Conservation (phyloP, 139 green algal species). For the Chlorella sp. region DNA sequence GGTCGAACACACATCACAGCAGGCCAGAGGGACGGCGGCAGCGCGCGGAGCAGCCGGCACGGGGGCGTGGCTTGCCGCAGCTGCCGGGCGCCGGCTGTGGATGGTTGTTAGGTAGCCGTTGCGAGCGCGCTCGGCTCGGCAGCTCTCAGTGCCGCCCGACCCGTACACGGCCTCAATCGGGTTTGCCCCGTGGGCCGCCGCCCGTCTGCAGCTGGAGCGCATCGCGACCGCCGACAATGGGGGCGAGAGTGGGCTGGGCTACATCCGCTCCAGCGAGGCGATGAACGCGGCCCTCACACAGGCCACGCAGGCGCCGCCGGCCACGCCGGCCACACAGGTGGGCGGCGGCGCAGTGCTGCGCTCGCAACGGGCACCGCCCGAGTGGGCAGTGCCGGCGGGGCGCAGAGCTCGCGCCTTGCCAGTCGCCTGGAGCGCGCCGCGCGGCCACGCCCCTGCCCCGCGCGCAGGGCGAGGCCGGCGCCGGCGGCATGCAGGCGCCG, state of each 20-base stretch:
- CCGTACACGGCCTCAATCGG: too few species aligned
- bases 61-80: not conserved
- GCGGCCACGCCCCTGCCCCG: not conserved
- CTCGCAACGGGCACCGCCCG: too few species aligned
- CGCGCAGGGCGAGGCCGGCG: not conserved
- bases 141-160: too few species aligned
- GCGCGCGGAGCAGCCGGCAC: not conserved
- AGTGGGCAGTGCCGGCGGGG: not conserved
- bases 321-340: too few species aligned
- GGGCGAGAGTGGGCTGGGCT: constrained; percentile 6
- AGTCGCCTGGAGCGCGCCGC: not conserved
- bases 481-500: not conserved
- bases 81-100: not conserved
- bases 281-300: not conserved
- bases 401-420: not conserved
- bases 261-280: not conserved
- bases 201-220: constrained; percentile 10
- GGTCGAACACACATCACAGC: too few species aligned
- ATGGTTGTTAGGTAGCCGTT: not conserved
- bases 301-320: too few species aligned
- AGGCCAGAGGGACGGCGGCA: not conserved
- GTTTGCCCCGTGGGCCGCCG: not conserved
- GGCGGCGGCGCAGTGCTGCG: too few species aligned
- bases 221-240: not conserved
- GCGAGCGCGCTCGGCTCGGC: not conserved